Evolutionary conservation across 352 stramenopile species (phyloP).

Genomic region (Globisporangium middletonii): DNA sequence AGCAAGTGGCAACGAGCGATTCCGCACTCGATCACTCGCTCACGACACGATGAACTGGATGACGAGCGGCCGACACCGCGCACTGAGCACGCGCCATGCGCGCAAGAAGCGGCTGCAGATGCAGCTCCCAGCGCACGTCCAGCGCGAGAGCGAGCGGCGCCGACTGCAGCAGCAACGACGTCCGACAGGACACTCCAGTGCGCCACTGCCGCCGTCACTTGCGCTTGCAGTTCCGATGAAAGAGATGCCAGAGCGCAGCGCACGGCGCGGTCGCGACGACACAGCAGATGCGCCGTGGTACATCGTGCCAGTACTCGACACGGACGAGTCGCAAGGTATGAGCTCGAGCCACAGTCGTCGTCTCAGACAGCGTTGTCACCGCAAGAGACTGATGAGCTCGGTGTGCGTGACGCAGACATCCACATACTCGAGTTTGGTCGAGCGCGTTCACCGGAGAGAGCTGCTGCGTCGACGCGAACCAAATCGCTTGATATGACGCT

Average conservation of each 20-base stretch:
- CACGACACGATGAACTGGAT: slow-evolving; percentile 57
- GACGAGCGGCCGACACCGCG: slow-evolving; percentile 51
- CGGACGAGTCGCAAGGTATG: slow-evolving; percentile 47
- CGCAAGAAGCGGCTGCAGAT: slow-evolving; percentile 40
- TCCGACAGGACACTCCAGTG: slow-evolving; percentile 4
- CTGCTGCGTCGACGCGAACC: background rate
- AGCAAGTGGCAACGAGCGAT: background rate
- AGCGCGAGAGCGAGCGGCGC: slow-evolving; percentile 19
- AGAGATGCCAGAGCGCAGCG: background rate
- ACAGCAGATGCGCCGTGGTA: slow-evolving; percentile 36
- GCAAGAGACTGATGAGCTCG: background rate
- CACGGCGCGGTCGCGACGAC: slow-evolving; percentile 6
- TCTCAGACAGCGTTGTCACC: background rate
- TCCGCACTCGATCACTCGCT: background rate
- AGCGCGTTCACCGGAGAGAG: slow-evolving; percentile 7
- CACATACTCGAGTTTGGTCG: slow-evolving; percentile 43
- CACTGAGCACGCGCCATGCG: slow-evolving; percentile 30
- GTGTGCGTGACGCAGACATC: slow-evolving; percentile 27
- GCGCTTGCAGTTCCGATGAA: background rate
- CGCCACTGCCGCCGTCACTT: slow-evolving; percentile 15
- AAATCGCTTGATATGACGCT: background rate
- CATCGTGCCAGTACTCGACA: slow-evolving; percentile 36
- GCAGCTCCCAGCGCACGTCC: slow-evolving; percentile 44
- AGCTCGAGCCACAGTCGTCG: background rate
- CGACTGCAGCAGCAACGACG: slow-evolving; percentile 5